Conservation (phyloP, 768 basidiomycete species). For the Dacryopinax primogenitus region DNA sequence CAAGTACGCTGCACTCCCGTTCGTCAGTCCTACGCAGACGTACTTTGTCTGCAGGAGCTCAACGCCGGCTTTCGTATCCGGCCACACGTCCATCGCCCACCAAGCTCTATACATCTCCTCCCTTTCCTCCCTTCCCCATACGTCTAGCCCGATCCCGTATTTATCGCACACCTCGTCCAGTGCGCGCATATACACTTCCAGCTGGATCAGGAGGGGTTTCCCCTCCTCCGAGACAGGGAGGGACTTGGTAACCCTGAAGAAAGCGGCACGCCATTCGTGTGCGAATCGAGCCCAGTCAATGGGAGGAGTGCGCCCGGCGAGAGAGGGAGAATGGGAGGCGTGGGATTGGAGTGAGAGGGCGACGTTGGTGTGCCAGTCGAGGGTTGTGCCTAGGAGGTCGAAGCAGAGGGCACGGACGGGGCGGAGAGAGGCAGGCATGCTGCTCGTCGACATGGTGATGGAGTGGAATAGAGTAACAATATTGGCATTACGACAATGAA, state of each 20-base stretch:
- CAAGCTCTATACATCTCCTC: conserved; percentile 14
- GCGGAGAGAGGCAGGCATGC: conserved; percentile 10
- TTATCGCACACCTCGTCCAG: conserved; percentile 9
- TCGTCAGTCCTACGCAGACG: conserved; percentile 14
- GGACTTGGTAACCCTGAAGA: conserved; percentile 10
- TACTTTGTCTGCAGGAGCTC: conserved; percentile 11
- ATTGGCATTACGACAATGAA: too few species aligned
- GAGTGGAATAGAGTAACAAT: too few species aligned
- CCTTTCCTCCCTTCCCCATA: conserved; percentile 11
- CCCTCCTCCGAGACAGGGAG: not conserved
- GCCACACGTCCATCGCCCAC: conserved; percentile 10
- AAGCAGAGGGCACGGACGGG: conserved; percentile 12
- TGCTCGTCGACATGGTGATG: too few species aligned
- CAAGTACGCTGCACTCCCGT: conserved; percentile 8
- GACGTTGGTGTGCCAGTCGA: conserved; percentile 15
- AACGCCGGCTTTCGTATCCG: conserved; percentile 12
- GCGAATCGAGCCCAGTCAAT: conserved; percentile 13
- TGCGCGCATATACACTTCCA: conserved; percentile 11
- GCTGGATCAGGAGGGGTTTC: conserved; percentile 3
- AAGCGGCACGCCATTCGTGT: conserved; percentile 13
- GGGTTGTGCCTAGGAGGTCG: conserved; percentile 15
- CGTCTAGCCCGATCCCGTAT: conserved; percentile 7
- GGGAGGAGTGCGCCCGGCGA: not conserved
- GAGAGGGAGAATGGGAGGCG: not conserved
- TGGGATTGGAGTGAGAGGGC: conserved; percentile 11